A percentile compares a stretch with the other conserved stretches of the same genome.
phyloP scores from a whole-genome alignment of 192 early-diverging fungal species.

The Coemansia guatemalensis region DNA sequence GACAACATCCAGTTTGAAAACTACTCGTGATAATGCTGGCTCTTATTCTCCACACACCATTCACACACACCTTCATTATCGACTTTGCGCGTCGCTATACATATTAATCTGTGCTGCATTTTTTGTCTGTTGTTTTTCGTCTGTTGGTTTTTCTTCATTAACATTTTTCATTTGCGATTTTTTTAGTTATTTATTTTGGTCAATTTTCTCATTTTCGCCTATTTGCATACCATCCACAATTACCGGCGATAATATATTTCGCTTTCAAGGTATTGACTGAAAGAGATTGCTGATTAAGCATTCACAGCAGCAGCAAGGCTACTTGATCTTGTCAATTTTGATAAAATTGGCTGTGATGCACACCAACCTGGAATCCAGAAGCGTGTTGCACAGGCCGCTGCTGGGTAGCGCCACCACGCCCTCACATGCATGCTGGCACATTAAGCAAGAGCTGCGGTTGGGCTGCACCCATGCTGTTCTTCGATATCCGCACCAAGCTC shows the following conservation, averaged over 20 bases:
- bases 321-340: background rate
- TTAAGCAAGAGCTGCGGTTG: background rate
- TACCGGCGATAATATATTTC: background rate
- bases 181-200: too few species aligned
- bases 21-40: slow-evolving; percentile 12
- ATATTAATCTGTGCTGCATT: background rate
- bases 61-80: background rate
- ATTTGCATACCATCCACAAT: background rate
- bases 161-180: background rate
- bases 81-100: background rate
- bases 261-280: background rate
- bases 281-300: background rate
- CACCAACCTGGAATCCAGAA: background rate
- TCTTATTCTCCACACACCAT: background rate
- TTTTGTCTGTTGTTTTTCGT: background rate
- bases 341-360: background rate
- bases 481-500: background rate
- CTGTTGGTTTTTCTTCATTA: background rate
- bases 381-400: too few species aligned
- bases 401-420: background rate
- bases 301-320: background rate
- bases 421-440: background rate
- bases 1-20: slow-evolving; percentile 41
- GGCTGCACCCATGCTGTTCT: background rate
- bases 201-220: too few species aligned